Evolutionary conservation across 2,329 filamentous ascomycete species (phyloP).

Genomic region (Arthrobotrys entomopaga): DNA sequence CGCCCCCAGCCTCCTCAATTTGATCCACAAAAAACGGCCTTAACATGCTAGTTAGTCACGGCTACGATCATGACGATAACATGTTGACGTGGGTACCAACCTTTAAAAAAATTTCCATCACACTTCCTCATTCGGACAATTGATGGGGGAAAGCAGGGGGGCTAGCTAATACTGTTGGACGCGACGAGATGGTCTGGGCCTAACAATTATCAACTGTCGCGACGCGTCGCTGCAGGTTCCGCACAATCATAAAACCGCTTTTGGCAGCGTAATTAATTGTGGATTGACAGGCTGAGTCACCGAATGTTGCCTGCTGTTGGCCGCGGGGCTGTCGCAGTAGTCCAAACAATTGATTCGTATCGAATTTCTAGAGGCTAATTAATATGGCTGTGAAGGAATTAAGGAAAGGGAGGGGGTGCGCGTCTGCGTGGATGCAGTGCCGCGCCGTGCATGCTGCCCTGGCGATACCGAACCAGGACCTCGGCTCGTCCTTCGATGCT

Average conservation of each 20-base stretch:
- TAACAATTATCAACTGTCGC: slow-evolving; percentile 10
- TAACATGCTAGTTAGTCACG: too few relatives aligned
- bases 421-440: slow-evolving; percentile 6
- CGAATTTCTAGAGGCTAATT: slow-evolving; percentile 1
- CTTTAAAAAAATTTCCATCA: slow-evolving; percentile 31
- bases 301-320: background rate
- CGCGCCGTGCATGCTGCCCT: slow-evolving; percentile 25
- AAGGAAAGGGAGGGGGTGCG: slow-evolving; percentile 4
- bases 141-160: slow-evolving; percentile 31
- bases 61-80: too few relatives aligned
- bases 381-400: too few relatives aligned
- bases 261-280: slow-evolving; percentile 11
- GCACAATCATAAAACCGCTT: slow-evolving; percentile 27
- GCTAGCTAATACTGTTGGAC: slow-evolving; percentile 16
- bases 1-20: slow-evolving; percentile 42
- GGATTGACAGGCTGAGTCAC: slow-evolving; percentile 18
- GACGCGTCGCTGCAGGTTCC: slow-evolving; percentile 21
- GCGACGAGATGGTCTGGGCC: slow-evolving; percentile 27
- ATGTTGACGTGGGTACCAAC: slow-evolving; percentile 11
- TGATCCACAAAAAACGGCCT: background rate
- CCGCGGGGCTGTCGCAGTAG: background rate
- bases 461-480: slow-evolving; percentile 10
- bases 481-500: slow-evolving; percentile 5
- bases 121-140: slow-evolving; percentile 48
- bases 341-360: background rate